Base-by-base conservation (phyloP, 192 early-diverging fungal species). In the Entomortierella chlamydospora region DNA sequence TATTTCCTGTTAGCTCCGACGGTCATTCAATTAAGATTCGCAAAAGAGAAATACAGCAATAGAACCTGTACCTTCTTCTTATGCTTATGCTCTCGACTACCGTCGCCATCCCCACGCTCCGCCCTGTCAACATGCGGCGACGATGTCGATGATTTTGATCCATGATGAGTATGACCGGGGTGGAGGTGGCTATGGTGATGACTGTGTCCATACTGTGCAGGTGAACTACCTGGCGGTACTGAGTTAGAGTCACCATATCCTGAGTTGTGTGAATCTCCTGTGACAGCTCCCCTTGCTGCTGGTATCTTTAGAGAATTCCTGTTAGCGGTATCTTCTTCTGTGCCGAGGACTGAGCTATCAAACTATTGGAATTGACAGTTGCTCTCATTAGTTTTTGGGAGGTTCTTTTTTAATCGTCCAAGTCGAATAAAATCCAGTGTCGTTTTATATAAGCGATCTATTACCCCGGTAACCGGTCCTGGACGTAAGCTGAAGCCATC, bases 11-110 rank as follows among this genome's bases (percentile, higher is more conserved):
- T n/a, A n/a, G n/a, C n/a, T n/a, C n/a, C n/a, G n/a, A n/a, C n/a
- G n/a, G n/a, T n/a, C n/a, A n/a, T n/a, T n/a, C n/a, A n/a, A n/a
- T n/a, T n/a, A n/a, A n/a, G n/a, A n/a, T n/a, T n/a, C n/a, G n/a
- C n/a, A n/a, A n/a, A n/a, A n/a, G n/a, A n/a, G n/a, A n/a, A n/a
- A n/a, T n/a, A n/a, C n/a, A n/a, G n/a, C n/a, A n/a, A n/a, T n/a
- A n/a, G n/a, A n/a, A n/a, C n/a, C n/a, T 58, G 25, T 66, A 79
- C 76, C 76, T 79, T 79, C 57, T 79, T 79, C 60, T 79, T 79
- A 51, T 79, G 76, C 42, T 26, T 58, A 39, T 79, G 76, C 33
- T 79, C 76, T 25, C 76, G 67, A 43, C 62, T 26, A 12, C 67
- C 68, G 4, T 79, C 74, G 22, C 60, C 61, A 5, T 79, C 76